phyloP scores from a whole-genome alignment of 2,329 filamentous ascomycete species.

The Metarhizium guizhouense region DNA sequence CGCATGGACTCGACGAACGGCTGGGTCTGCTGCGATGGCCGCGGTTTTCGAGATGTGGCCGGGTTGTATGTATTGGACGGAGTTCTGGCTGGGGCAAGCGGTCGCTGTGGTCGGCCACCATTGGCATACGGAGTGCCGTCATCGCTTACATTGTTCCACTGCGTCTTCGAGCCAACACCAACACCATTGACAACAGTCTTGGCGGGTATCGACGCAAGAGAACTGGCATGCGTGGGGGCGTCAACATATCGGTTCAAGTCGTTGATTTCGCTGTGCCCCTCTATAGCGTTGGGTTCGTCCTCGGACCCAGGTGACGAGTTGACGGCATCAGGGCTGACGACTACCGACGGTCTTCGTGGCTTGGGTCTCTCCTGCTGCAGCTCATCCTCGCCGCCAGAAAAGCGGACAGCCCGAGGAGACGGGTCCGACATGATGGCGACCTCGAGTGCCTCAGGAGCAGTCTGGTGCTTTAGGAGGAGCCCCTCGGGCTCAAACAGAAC shows the following conservation, averaged over 20 bases:
- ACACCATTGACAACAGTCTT: constrained; percentile 33
- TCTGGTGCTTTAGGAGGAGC: background rate
- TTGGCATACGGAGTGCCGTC: constrained; percentile 21
- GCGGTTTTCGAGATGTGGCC: constrained; percentile 45
- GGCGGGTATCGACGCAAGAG: constrained; percentile 32
- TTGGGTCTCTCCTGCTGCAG: constrained; percentile 32
- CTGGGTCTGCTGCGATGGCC: constrained; percentile 22
- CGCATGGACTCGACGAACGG: constrained; percentile 36
- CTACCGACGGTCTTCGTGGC: constrained; percentile 23
- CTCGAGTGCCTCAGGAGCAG: background rate
- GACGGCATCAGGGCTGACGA: constrained; percentile 15
- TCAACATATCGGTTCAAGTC: constrained; percentile 36
- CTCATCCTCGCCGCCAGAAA: constrained; percentile 40
- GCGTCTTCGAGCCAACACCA: constrained; percentile 27
- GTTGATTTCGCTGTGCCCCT: constrained; percentile 40
- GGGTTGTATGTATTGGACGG: constrained; percentile 75
- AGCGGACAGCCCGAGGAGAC: constrained; percentile 48
- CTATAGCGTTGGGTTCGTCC: constrained; percentile 35
- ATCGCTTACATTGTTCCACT: constrained; percentile 25
- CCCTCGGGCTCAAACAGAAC: background rate
- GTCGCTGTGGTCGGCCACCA: constrained; percentile 49
- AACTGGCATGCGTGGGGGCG: constrained; percentile 26
- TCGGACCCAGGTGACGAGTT: constrained; percentile 18
- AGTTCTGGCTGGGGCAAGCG: constrained; percentile 59
- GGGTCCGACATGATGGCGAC: constrained; percentile 31